Evolutionary conservation across 2,329 filamentous ascomycete genomes (phyloP).

Genomic region (Apiospora marii): DNA sequence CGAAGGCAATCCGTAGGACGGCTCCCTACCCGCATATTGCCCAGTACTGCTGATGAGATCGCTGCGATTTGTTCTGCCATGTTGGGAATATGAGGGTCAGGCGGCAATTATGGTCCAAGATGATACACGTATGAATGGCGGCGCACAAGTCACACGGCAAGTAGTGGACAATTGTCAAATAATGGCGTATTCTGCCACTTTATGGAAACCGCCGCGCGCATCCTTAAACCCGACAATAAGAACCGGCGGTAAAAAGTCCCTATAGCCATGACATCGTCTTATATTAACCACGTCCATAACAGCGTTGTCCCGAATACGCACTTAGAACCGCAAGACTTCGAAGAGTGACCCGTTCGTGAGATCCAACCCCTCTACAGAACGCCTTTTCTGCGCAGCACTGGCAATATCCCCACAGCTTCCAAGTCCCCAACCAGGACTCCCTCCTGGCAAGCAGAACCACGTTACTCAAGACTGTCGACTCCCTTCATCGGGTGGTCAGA

Average conservation of each 20-base stretch:
- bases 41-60: neutral
- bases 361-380: neutral
- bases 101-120: neutral
- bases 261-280: neutral
- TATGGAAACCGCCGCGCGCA: neutral
- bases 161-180: neutral
- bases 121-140: neutral
- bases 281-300: neutral
- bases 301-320: neutral
- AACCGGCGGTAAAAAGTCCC: neutral
- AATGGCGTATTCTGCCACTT: neutral
- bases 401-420: neutral
- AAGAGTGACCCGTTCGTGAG: neutral
- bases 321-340: constrained; percentile 1
- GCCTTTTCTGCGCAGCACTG: neutral
- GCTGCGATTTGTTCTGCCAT: constrained; percentile 10
- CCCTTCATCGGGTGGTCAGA: neutral
- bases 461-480: neutral
- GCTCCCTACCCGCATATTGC: neutral
- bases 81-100: neutral
- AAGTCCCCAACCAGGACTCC: neutral
- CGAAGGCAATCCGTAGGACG: constrained; percentile 3
- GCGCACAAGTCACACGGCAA: neutral
- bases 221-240: neutral
- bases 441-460: neutral